Percentiles rank a stretch among this genome's conserved stretches.
phyloP scores from a whole-genome alignment of 257 asterid genomes.

The Solanum acaule region DNA sequence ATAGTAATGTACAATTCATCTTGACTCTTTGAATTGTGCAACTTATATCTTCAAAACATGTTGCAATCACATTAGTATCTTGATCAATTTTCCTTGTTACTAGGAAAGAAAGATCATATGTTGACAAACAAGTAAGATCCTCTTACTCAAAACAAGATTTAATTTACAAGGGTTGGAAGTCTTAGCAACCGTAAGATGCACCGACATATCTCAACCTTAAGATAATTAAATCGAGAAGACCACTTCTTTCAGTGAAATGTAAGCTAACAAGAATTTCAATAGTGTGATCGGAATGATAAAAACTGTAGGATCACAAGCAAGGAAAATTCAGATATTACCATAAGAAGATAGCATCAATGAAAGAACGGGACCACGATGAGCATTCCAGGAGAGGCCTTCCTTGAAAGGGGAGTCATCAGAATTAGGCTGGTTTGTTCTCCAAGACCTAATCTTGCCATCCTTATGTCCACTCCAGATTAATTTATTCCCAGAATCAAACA shows the following conservation, averaged over 20 bases:
- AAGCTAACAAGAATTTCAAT: background rate
- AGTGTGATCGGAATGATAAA: background rate
- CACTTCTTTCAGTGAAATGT: background rate
- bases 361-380: slow-evolving; percentile 79
- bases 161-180: background rate
- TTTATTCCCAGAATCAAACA: slow-evolving; percentile 73
- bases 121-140: background rate
- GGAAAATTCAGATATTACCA: slow-evolving; percentile 35
- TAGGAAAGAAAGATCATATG: background rate
- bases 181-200: background rate
- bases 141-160: background rate
- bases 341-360: slow-evolving; percentile 64
- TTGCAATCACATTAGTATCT: background rate
- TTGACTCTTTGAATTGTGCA: background rate
- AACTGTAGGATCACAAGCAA: background rate
- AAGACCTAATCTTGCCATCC: slow-evolving; percentile 82
- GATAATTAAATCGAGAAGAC: background rate
- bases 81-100: background rate
- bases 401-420: slow-evolving; percentile 46
- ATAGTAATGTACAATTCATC: background rate
- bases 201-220: background rate
- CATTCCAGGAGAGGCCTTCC: slow-evolving; percentile 92
- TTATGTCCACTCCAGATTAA: slow-evolving; percentile 92
- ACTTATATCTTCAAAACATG: background rate
- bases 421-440: slow-evolving; percentile 73